Percentiles rank a stretch among this genome's conserved stretches.
These are phyloP conservation scores for Aspergillus wentii DNA, from an alignment of 495 filamentous ascomycete genomes.

Conservation along the genomic window DNA sequence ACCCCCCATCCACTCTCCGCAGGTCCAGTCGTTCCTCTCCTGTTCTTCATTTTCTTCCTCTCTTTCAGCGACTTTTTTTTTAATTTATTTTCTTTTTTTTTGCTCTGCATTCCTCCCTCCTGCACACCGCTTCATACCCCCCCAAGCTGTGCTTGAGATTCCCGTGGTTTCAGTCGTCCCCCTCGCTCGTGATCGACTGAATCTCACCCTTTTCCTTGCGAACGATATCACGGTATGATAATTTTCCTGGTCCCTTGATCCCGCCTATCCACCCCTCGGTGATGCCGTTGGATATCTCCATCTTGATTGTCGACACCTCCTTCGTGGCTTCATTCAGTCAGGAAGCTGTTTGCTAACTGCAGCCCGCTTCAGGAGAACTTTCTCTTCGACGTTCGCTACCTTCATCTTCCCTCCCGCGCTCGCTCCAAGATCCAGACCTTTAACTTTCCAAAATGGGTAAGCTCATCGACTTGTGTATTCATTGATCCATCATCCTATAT, in stretches of 20 bases:
- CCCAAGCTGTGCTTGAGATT: constrained; percentile 4
- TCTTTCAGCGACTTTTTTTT: constrained; percentile 20
- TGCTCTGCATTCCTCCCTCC: constrained; percentile 2
- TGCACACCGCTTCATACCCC: constrained; percentile 9
- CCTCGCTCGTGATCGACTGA: constrained; percentile 12
- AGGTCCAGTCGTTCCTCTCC: constrained; percentile 19
- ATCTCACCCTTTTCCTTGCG: constrained; percentile 13
- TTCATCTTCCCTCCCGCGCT: constrained; percentile 17
- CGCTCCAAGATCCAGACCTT: constrained; percentile 18
- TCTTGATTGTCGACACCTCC: constrained; percentile 2
- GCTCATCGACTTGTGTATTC: constrained; percentile 13
- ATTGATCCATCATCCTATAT: constrained; percentile 6
- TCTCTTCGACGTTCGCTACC: constrained; percentile 21
- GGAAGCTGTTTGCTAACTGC: constrained; percentile 18
- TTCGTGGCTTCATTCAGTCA: constrained; percentile 14
- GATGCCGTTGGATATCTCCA: too few relatives aligned
- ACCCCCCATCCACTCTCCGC: constrained; percentile 16
- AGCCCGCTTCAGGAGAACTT: constrained; percentile 29
- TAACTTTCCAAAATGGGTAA: constrained; percentile 41
- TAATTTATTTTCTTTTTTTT: constrained; percentile 8
- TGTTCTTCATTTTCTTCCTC: constrained; percentile 20
- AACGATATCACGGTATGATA: constrained; percentile 16
- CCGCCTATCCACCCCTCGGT: constrained; percentile 5
- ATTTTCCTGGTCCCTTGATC: constrained; percentile 1
- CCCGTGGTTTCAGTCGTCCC: constrained; percentile 13